Evolutionary conservation across 352 stramenopile species (phyloP).

Genomic region (Phytophthora brassicae): DNA sequence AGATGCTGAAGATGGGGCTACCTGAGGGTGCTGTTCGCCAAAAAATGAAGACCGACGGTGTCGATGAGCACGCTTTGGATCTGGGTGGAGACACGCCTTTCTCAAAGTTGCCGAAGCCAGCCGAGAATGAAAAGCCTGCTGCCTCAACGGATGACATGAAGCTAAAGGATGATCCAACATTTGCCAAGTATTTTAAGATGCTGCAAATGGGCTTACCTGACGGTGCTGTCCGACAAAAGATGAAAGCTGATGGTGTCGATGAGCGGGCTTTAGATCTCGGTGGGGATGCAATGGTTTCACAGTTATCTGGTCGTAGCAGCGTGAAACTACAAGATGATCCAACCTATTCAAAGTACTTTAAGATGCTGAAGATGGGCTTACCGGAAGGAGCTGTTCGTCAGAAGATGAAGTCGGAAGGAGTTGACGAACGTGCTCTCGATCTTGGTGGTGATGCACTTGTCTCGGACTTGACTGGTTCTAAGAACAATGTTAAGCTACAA

Average conservation of each 20-base stretch:
- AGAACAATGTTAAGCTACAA: slow-evolving; percentile 39
- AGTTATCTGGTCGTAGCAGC: slow-evolving; percentile 18
- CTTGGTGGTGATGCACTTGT: slow-evolving; percentile 50
- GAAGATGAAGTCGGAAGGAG: slow-evolving; percentile 75
- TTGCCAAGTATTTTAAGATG: slow-evolving; percentile 94
- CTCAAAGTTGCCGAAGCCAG: slow-evolving; percentile 11
- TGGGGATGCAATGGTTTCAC: slow-evolving; percentile 36
- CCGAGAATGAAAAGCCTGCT: slow-evolving; percentile 1
- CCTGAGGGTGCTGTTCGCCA: slow-evolving; percentile 83
- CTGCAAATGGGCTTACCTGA: slow-evolving; percentile 88
- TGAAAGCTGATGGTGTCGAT: slow-evolving; percentile 55
- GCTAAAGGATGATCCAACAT: slow-evolving; percentile 64
- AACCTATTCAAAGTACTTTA: slow-evolving; percentile 87
- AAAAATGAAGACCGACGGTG: slow-evolving; percentile 76
- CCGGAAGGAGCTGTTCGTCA: slow-evolving; percentile 80
- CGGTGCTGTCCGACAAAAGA: slow-evolving; percentile 85
- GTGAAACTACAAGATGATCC: slow-evolving; percentile 42
- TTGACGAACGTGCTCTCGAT: slow-evolving; percentile 57
- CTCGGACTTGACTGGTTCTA: slow-evolving; percentile 33
- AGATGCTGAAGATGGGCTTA: slow-evolving; percentile 92
- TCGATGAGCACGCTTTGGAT: slow-evolving; percentile 44
- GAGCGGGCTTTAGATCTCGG: slow-evolving; percentile 40
- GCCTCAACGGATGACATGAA: slow-evolving; percentile 14
- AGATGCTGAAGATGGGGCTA: slow-evolving; percentile 93
- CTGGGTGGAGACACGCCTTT: slow-evolving; percentile 26